Conservation (phyloP, 371 early-diverging fungal species). For the Vairimorpha necatrix region DNA sequence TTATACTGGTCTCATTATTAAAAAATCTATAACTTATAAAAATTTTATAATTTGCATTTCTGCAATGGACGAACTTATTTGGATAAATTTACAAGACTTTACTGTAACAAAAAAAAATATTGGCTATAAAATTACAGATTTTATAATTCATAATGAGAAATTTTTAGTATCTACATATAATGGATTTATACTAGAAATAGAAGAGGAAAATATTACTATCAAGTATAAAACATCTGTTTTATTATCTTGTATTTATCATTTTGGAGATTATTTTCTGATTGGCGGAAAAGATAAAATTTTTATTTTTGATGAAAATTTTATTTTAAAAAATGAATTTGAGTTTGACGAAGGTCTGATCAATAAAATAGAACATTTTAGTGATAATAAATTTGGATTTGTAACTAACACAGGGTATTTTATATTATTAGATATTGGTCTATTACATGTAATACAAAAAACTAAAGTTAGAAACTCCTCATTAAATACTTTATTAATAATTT, state of each 20-base stretch:
- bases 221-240: not conserved
- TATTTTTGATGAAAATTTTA: not conserved
- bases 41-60: not conserved
- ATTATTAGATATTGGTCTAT: slow-evolving; percentile 12
- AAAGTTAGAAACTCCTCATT: slow-evolving; percentile 28
- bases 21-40: not conserved
- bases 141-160: not conserved
- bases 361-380: slow-evolving; percentile 16
- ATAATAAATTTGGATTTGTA: slow-evolving; percentile 17
- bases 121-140: not conserved
- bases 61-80: not conserved
- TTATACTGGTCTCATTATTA: not conserved
- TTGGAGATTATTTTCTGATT: slow-evolving; percentile 4
- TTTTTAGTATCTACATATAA: not conserved
- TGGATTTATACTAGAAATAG: not conserved
- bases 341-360: slow-evolving; percentile 1
- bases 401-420: slow-evolving; percentile 17
- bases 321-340: slow-evolving; percentile 25
- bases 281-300: slow-evolving; percentile 23
- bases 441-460: slow-evolving; percentile 19
- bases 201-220: not conserved
- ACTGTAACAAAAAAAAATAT: not conserved
- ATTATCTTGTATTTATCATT: not conserved
- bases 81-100: not conserved
- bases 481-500: slow-evolving; percentile 2